Base-by-base conservation (phyloP, 305 asterid genomes). In the Fraxinus greggii region DNA sequence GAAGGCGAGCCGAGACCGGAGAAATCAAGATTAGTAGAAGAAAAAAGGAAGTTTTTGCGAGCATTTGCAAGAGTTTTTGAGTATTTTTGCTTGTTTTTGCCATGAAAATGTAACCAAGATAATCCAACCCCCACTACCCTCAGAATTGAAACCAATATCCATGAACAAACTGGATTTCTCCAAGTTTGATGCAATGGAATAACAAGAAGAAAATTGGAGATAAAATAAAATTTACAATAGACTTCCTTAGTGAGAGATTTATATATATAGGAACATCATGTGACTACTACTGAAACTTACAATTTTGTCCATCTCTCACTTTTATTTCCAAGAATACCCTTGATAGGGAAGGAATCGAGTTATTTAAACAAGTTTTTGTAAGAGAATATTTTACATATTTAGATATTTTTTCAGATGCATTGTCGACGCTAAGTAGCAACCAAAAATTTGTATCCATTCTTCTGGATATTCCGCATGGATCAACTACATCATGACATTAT, bases 71-170 rank as follows among this genome's bases (percentile, higher is more conserved):
- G 19, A 26, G 13, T 67, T 29, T 26, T n/a, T 67, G 83, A 86
- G 82, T 9, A 29, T 32, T 78, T 78, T 78, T 83, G 85, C 33
- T 81, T 56, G 81, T 79, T 88, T 83, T 88, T 83, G 95, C 96
- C 97, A 94, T 94, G 93, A 89, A 83, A 89, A 38, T 87, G 80
- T 89, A 79, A 84, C 78, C 79, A 70, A 90, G 85, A 86, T 67
- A 51, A 80, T 79, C 86, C 86, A 56, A 95, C 95, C 94, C 95
- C 88, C 89, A 84, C 84, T 77, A 78, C 79, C 69, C 88, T 82
- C 87, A 26, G 36, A 67, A 3, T 85, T 87, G 90, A 85, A 88
- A 88, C 86, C 95, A 87, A 92, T 87, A 93, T 92, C 98, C 98
- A 93, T 93, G 90, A 91, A 93, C 97, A 92, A 83, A 83, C 48